Evolutionary conservation across 2,329 filamentous ascomycete genomes (phyloP).

Genomic region (Xylaria digitata): DNA sequence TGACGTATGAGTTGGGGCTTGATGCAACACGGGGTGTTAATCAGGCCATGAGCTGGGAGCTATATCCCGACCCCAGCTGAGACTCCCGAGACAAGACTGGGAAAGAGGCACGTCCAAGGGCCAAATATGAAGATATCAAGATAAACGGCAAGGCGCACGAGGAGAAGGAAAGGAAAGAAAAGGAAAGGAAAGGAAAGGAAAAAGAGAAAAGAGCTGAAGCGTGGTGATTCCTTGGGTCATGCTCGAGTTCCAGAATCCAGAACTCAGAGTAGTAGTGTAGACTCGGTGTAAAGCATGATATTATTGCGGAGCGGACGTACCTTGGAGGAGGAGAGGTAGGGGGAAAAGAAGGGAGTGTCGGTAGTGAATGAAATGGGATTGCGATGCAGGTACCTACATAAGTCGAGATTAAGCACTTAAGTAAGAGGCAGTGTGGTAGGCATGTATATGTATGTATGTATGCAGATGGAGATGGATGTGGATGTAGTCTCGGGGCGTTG

Average conservation of each 20-base stretch:
- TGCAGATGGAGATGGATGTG: constrained; percentile 1
- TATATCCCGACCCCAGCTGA: constrained; percentile 25
- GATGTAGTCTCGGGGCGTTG: background rate
- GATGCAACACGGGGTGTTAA: constrained; percentile 32
- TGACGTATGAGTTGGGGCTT: constrained; percentile 31
- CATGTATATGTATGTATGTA: too few relatives aligned
- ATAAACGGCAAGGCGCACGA: background rate
- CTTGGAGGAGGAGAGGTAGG: constrained; percentile 18
- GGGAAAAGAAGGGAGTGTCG: constrained; percentile 27
- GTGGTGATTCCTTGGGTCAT: constrained; percentile 13
- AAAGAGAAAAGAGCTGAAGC: background rate
- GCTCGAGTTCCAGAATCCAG: constrained; percentile 3
- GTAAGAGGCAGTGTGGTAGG: too few relatives aligned
- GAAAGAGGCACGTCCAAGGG: background rate
- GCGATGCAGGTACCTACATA: constrained; percentile 28
- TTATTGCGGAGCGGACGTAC: constrained; percentile 22
- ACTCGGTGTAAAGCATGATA: background rate
- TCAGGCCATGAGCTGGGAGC: constrained; percentile 26
- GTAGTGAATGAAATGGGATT: constrained; percentile 36
- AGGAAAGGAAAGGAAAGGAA: background rate
- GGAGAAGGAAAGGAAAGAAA: background rate
- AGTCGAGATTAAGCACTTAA: background rate
- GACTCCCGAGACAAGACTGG: constrained; percentile 23
- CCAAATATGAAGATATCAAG: background rate
- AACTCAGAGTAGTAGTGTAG: background rate